A percentile compares a stretch with the other conserved stretches of the same genome.
phyloP scores from a whole-genome alignment of 495 filamentous ascomycete genomes.

The Filosporella fistucella region DNA sequence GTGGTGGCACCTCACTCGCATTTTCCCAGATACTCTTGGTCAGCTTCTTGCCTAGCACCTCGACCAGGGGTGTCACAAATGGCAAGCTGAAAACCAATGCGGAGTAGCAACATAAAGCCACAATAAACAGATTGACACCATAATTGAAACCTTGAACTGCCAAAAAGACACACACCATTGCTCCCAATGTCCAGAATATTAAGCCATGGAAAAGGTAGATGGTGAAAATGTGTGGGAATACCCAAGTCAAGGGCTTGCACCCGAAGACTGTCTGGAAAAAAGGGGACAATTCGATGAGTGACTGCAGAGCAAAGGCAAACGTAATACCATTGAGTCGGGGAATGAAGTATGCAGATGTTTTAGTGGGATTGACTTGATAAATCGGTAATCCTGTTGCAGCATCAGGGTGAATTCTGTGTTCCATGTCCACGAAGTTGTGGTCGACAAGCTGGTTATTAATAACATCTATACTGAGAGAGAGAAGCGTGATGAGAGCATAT shows the following conservation, averaged over 20 bases:
- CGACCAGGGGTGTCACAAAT: slow-evolving; percentile 4
- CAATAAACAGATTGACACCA: slow-evolving; percentile 23
- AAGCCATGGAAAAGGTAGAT: slow-evolving; percentile 41
- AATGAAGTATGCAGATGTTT: slow-evolving; percentile 34
- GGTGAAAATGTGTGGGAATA: slow-evolving; percentile 41
- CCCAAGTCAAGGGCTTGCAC: slow-evolving; percentile 25
- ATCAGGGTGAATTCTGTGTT: slow-evolving; percentile 36
- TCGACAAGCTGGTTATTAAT: slow-evolving; percentile 26
- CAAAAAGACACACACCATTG: slow-evolving; percentile 20
- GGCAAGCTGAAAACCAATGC: neutral
- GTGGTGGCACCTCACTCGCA: neutral
- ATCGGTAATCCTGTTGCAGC: slow-evolving; percentile 24
- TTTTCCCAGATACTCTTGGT: slow-evolving; percentile 1
- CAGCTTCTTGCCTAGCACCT: slow-evolving; percentile 6
- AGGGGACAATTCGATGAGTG: slow-evolving; percentile 31
- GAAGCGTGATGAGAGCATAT: neutral
- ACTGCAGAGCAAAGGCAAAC: slow-evolving; percentile 30
- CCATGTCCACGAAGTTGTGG: slow-evolving; percentile 22
- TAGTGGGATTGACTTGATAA: slow-evolving; percentile 19
- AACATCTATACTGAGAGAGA: slow-evolving; percentile 25
- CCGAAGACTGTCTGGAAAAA: slow-evolving; percentile 29
- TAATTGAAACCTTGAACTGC: slow-evolving; percentile 15
- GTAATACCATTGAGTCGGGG: slow-evolving; percentile 35
- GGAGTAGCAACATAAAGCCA: neutral
- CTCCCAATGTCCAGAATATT: slow-evolving; percentile 35